Conservation (phyloP, 805 yeast genomes). For the Teunomyces gatunensis region DNA sequence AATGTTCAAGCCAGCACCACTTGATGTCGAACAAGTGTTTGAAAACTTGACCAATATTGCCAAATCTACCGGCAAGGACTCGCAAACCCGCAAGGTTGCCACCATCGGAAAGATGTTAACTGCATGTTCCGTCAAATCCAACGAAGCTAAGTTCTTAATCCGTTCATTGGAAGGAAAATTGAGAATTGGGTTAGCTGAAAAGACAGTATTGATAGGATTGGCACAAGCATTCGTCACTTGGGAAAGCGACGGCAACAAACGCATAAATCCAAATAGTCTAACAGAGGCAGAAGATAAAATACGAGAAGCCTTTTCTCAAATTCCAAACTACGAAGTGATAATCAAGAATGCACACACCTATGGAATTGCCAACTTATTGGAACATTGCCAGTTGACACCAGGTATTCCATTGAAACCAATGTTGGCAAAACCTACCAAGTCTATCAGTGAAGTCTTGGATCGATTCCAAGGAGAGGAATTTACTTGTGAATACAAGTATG, state of each 20-base stretch:
- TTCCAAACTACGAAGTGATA: conserved; percentile 85
- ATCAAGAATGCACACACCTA: conserved; percentile 61
- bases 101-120: conserved; percentile 82
- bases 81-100: conserved; percentile 75
- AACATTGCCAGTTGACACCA: conserved; percentile 74
- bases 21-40: conserved; percentile 74
- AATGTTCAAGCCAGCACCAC: conserved; percentile 87
- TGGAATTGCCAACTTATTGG: conserved; percentile 66
- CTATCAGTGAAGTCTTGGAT: conserved; percentile 88
- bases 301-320: conserved; percentile 82
- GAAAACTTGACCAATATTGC: conserved; percentile 75
- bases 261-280: conserved; percentile 41
- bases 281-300: conserved; percentile 72
- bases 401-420: conserved; percentile 96
- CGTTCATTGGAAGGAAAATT: conserved; percentile 90
- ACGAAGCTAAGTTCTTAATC: conserved; percentile 86
- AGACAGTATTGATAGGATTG: conserved; percentile 78
- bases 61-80: conserved; percentile 68
- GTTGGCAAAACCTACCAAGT: conserved; percentile 97
- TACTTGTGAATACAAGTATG: conserved; percentile 96
- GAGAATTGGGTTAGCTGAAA: conserved; percentile 91
- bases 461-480: conserved; percentile 80
- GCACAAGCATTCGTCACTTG: conserved; percentile 76
- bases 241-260: conserved; percentile 39
- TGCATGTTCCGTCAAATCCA: conserved; percentile 65